A percentile compares a stretch with the other conserved stretches of the same genome.
phyloP scores from a whole-genome alignment of 2,329 filamentous ascomycete species.

The Fusarium pseudonygamai region DNA sequence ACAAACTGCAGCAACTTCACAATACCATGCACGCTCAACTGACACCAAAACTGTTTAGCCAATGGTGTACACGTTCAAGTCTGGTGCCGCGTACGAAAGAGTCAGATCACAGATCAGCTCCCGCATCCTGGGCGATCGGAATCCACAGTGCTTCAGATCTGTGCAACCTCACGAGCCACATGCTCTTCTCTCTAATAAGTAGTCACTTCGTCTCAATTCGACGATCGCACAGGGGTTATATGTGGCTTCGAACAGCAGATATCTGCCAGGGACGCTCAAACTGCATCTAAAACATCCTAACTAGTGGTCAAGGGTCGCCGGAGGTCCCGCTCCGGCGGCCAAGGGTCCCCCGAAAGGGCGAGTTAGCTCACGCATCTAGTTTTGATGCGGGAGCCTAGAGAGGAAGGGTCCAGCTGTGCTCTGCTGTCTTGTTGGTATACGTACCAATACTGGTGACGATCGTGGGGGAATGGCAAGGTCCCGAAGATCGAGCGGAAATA shows the following conservation, averaged over 20 bases:
- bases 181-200: background rate
- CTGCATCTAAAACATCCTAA: conserved; percentile 5
- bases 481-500: conserved; percentile 15
- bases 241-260: background rate
- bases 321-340: conserved; percentile 11
- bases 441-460: conserved; percentile 4
- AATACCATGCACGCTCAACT: background rate
- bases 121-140: background rate
- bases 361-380: background rate
- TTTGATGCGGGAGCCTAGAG: background rate
- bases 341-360: background rate
- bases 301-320: background rate
- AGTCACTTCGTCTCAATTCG: background rate
- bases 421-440: background rate
- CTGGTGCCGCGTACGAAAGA: background rate
- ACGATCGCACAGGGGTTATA: background rate
- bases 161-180: conserved; percentile 17
- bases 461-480: background rate
- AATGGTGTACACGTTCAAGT: background rate
- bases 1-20: background rate
- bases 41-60: background rate
- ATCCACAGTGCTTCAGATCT: conserved; percentile 20
- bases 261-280: background rate
- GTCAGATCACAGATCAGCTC: conserved; percentile 1
- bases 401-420: background rate